Evolutionary conservation across 2,329 filamentous ascomycete genomes (phyloP).

Genomic region (Aspergillus eucalypticola): DNA sequence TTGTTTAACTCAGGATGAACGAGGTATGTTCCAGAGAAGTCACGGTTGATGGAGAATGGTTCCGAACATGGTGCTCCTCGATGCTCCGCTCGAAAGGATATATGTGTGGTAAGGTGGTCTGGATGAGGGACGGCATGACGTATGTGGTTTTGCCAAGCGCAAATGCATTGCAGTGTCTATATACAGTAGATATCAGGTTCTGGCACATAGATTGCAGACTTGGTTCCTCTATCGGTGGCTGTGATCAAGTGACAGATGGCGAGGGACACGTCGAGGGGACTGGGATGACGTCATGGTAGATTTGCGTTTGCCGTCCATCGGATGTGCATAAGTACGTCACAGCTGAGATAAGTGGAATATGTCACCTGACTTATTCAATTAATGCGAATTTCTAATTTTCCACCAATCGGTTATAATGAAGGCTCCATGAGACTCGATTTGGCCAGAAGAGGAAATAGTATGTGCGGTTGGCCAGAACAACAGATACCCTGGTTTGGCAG

Average conservation of each 20-base stretch:
- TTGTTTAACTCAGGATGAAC: not conserved
- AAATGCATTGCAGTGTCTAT: not conserved
- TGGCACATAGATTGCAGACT: not conserved
- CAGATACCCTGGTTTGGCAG: too few relatives aligned
- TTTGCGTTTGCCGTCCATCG: too few relatives aligned
- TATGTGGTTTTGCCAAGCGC: not conserved
- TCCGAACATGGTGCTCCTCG: not conserved
- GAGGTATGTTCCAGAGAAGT: not conserved
- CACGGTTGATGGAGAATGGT: not conserved
- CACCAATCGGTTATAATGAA: not conserved
- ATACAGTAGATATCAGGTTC: not conserved
- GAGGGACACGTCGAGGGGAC: not conserved
- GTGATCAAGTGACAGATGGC: not conserved
- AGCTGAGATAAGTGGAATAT: too few relatives aligned
- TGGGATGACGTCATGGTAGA: not conserved
- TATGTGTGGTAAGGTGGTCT: not conserved
- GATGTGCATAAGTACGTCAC: too few relatives aligned
- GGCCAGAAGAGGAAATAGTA: not conserved
- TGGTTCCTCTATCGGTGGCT: not conserved
- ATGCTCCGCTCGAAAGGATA: not conserved
- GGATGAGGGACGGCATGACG: not conserved
- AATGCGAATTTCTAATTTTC: not conserved
- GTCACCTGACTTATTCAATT: not conserved
- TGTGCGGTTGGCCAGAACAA: too few relatives aligned
- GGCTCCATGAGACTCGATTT: not conserved